phyloP scores from a whole-genome alignment of 148 eudicot genomes.

The Rhododendron kiyosumense region DNA sequence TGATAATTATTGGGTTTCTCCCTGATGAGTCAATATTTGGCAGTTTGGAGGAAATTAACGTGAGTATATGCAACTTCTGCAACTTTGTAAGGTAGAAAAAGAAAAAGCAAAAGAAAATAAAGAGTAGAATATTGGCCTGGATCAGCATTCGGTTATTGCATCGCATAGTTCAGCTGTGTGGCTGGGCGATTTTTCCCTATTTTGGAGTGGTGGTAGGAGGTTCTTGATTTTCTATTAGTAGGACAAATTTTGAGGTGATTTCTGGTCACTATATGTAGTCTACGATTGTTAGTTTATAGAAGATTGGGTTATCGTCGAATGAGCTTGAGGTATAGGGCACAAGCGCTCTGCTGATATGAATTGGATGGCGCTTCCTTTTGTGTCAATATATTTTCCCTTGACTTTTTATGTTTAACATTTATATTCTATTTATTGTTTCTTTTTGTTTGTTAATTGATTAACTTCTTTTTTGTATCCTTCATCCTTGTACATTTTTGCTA shows the following conservation, averaged over 20 bases:
- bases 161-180: not conserved
- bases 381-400: not conserved
- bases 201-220: not conserved
- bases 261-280: not conserved
- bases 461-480: not conserved
- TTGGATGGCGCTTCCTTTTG: not conserved
- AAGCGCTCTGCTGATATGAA: not conserved
- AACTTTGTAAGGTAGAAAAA: not conserved
- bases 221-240: not conserved
- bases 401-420: not conserved
- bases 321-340: not conserved
- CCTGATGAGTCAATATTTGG: not conserved
- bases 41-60: not conserved
- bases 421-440: not conserved
- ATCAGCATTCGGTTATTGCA: not conserved
- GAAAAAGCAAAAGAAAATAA: not conserved
- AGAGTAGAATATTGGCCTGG: not conserved
- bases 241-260: conserved; percentile 12
- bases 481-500: not conserved
- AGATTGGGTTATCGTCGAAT: not conserved
- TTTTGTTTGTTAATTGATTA: not conserved
- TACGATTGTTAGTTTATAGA: not conserved
- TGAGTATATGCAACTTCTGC: not conserved
- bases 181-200: not conserved
- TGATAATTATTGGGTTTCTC: not conserved